Evolutionary conservation across 2,329 filamentous ascomycete species (phyloP).

Genomic region (Nothophaeocryptopus gaeumannii): DNA sequence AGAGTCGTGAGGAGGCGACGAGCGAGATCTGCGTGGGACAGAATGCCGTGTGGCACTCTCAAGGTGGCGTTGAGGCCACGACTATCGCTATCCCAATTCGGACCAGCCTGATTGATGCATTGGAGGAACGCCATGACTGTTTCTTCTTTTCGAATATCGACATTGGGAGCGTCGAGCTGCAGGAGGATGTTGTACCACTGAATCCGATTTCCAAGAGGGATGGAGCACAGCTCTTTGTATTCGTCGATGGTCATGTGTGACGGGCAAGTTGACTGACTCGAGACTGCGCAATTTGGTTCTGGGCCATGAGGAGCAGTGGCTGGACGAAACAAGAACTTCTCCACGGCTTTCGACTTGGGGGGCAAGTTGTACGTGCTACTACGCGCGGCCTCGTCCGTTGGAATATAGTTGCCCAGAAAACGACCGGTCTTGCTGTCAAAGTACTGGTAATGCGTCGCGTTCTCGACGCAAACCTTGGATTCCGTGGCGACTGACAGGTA

Average conservation of each 20-base stretch:
- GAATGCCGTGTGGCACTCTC: constrained; percentile 49
- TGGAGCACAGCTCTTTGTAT: constrained; percentile 51
- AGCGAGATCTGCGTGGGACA: constrained; percentile 41
- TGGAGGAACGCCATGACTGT: constrained; percentile 52
- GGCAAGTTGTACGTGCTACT: neutral
- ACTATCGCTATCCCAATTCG: neutral
- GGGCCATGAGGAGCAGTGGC: constrained; percentile 9
- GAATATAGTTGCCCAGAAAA: neutral
- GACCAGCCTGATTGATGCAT: constrained; percentile 55
- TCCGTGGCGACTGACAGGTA: constrained; percentile 35
- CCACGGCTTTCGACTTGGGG: neutral
- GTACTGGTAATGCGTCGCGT: constrained; percentile 48
- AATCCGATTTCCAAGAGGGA: constrained; percentile 46
- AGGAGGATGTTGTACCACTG: constrained; percentile 51
- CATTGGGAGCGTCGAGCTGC: constrained; percentile 51
- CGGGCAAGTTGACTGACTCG: constrained; percentile 52
- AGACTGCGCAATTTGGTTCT: constrained; percentile 36
- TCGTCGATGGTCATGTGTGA: constrained; percentile 49
- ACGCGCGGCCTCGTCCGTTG: neutral
- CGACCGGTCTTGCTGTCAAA: constrained; percentile 40
- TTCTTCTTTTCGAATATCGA: constrained; percentile 60
- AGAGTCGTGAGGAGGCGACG: constrained; percentile 12
- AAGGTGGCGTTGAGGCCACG: constrained; percentile 23
- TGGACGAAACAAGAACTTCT: constrained; percentile 8
- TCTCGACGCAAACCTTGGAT: constrained; percentile 45